Evolutionary conservation across 2,329 filamentous ascomycete genomes (phyloP), one percentile per base, ranked within the genome.

Genomic region (Ophioceras dolichostomum): DNA sequence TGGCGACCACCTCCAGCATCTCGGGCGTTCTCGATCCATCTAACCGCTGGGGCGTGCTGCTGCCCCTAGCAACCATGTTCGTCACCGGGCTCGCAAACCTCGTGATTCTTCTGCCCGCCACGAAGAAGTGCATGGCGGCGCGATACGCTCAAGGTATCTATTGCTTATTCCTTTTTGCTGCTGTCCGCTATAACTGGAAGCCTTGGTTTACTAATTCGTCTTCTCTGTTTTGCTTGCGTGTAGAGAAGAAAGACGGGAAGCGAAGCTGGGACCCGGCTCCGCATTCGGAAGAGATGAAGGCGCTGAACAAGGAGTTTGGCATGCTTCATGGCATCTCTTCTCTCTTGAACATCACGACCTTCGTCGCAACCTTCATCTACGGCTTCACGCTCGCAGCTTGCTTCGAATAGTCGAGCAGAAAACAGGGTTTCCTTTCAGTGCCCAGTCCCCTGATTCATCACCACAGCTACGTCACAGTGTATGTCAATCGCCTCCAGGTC

Each of bases 241-340:
- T 42, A 78, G 88, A 89, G 67, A 86, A 81, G 43, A 77, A 80
- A 49, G 89, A 95, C 54, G 86, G 86, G 38, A 95, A 94, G 70
- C 83, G 82, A 55, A 84, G 79, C 58, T 83, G 82, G 51, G 86
- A 94, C 45, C 64, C 73, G 37, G 71, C 78, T 1, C 83, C 86
- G 28, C 84, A 94, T 51, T 91, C 83, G 5, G 68, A 79, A 47
- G 84, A 89, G 62, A 95, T 96, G 88, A 59, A 75, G 47, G 68
- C 67, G 8, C 58, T 94, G 49, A 94, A 89, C 65, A 83, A 77
- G 61, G 68, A 67, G 44, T 96, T 96, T 57, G 76, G 73, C 13
- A 73, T 72, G 43, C 59, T 94, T 40, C 91, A 98, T 58, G 85
- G 88, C 5, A 61, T 83, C 34, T 94, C 85, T 7, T 83, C 83